phyloP scores from a whole-genome alignment of 768 basidiomycete species.

The Rhodotorula sphaerocarpa region DNA sequence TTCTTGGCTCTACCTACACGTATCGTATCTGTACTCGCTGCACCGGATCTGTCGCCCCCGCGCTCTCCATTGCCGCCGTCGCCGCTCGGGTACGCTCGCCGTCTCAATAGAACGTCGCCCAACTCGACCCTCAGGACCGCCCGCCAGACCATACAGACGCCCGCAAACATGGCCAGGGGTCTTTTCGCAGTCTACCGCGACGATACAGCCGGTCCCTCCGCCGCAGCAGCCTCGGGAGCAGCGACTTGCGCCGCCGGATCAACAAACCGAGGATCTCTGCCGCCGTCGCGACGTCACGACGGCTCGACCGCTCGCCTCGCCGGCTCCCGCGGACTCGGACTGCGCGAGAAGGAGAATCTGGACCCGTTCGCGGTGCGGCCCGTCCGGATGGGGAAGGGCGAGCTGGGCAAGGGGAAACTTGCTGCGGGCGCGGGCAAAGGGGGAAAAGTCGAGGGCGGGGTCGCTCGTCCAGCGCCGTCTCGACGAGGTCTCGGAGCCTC shows the following conservation, averaged over 20 bases:
- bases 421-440: background rate
- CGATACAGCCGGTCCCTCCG: background rate
- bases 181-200: conserved; percentile 31
- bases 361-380: conserved; percentile 5
- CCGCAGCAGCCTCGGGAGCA: background rate
- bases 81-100: too few species aligned
- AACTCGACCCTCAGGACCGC: background rate
- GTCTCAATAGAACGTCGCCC: background rate
- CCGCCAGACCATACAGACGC: background rate
- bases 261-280: conserved; percentile 9
- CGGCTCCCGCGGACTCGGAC: background rate
- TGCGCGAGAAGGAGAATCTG: conserved; percentile 26
- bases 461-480: too few species aligned
- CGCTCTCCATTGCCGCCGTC: background rate
- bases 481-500: too few species aligned
- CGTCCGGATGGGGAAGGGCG: background rate
- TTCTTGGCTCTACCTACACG: too few species aligned
- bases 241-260: background rate
- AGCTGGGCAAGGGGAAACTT: background rate
- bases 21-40: background rate
- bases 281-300: conserved; percentile 1
- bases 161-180: conserved; percentile 10
- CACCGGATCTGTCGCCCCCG: background rate
- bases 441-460: too few species aligned
- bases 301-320: background rate